Conservation (phyloP, 345 rosid genomes). For the Syzygium grande region DNA sequence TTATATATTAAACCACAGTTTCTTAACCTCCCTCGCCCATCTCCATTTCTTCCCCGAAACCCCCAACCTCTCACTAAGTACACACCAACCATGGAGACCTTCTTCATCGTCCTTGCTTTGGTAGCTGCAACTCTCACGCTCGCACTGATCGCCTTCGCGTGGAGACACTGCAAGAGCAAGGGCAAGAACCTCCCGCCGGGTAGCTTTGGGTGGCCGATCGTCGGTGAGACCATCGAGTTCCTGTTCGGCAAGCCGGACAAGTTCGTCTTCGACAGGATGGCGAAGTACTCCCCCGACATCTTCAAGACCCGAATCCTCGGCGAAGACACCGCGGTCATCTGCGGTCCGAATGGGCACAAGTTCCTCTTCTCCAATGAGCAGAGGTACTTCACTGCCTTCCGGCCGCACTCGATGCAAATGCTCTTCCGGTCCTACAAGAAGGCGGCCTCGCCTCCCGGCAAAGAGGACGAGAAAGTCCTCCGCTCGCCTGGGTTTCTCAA, state of each 20-base stretch:
- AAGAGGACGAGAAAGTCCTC: slow-evolving; percentile 13
- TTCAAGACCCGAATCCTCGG: slow-evolving; percentile 54
- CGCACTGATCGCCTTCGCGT: background rate
- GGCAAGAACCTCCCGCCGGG: slow-evolving; percentile 45
- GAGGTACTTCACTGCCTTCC: slow-evolving; percentile 43
- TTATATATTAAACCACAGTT: background rate
- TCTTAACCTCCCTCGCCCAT: background rate
- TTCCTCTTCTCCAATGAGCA: slow-evolving; percentile 50
- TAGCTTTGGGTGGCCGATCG: slow-evolving; percentile 49
- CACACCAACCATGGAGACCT: background rate
- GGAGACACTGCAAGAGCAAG: background rate
- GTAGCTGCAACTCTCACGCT: background rate
- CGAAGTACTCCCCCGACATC: slow-evolving; percentile 30
- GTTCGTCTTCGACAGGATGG: slow-evolving; percentile 39
- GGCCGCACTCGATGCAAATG: slow-evolving; percentile 40
- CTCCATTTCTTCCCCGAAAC: background rate
- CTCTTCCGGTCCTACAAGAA: slow-evolving; percentile 34
- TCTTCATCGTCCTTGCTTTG: slow-evolving; percentile 1
- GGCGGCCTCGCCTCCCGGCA: slow-evolving; percentile 4
- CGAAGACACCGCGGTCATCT: slow-evolving; percentile 39
- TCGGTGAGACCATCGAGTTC: slow-evolving; percentile 41
- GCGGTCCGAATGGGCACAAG: slow-evolving; percentile 52
- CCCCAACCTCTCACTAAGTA: background rate
- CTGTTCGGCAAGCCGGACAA: slow-evolving; percentile 39
- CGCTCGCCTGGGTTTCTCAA: slow-evolving; percentile 37